phyloP scores from a whole-genome alignment of 208 protist species.

The Angomonas ambiguus region DNA sequence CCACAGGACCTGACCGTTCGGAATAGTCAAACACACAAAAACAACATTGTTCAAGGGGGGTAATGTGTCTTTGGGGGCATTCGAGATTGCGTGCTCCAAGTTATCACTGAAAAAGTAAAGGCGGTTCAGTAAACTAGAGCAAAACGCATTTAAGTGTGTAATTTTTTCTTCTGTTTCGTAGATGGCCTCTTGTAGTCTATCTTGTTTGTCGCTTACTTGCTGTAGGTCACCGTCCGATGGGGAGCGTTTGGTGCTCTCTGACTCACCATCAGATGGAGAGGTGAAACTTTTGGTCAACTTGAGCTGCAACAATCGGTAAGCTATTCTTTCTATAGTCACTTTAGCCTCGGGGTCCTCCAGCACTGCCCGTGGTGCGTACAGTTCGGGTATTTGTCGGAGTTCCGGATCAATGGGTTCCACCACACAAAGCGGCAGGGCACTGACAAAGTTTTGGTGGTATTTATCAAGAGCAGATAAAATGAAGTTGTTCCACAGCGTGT shows the following conservation, averaged over 20 bases:
- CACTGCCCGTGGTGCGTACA: constrained; percentile 60
- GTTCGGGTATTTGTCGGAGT: constrained; percentile 48
- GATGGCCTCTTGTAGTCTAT: constrained; percentile 58
- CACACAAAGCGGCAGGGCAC: constrained; percentile 37
- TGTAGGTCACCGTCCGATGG: constrained; percentile 17
- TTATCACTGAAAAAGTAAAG: constrained; percentile 85
- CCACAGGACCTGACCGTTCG: constrained; percentile 56
- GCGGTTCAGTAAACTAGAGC: constrained; percentile 35
- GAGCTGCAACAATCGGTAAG: constrained; percentile 65
- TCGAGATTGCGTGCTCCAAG: constrained; percentile 47
- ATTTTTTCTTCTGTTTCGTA: constrained; percentile 55
- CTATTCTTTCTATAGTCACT: constrained; percentile 63
- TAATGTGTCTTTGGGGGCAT: constrained; percentile 19
- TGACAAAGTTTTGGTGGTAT: constrained; percentile 48
- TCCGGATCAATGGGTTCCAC: constrained; percentile 44
- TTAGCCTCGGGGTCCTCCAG: constrained; percentile 71
- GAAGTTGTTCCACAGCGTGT: constrained; percentile 75
- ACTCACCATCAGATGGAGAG: neutral
- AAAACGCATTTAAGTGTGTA: constrained; percentile 26
- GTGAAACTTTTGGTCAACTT: constrained; percentile 30
- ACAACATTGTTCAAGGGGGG: constrained; percentile 59
- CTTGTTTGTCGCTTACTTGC: constrained; percentile 41
- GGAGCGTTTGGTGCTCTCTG: neutral
- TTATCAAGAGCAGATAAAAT: constrained; percentile 54
- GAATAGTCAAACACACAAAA: constrained; percentile 69